A percentile compares a stretch with the other conserved stretches of the same genome.
Evolutionary conservation across 108 stramenopile genomes (phyloP).

Genomic region (Cyclotella sp.): DNA sequence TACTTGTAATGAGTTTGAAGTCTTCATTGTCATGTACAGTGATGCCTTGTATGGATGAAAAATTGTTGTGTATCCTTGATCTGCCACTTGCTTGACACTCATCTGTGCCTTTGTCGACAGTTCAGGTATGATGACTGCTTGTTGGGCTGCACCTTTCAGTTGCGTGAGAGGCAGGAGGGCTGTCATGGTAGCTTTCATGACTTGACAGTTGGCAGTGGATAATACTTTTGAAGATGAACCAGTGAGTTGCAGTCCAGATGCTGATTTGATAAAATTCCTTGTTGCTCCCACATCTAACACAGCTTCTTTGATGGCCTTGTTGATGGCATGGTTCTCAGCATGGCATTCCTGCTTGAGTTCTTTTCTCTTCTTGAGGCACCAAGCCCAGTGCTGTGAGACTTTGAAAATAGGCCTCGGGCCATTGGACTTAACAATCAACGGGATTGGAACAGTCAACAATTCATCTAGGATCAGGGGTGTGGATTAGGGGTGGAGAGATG

Average conservation of each 20-base stretch:
- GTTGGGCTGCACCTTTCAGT: not conserved
- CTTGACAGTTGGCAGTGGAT: not conserved
- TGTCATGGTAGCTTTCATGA: constrained; percentile 7
- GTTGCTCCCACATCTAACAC: constrained; percentile 12
- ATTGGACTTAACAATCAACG: too few species aligned
- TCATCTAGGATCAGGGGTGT: not conserved
- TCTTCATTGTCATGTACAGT: not conserved
- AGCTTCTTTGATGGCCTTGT: not conserved
- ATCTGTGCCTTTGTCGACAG: constrained; percentile 4
- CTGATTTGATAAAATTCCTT: not conserved
- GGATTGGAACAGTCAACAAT: not conserved
- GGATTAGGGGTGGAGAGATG: not conserved
- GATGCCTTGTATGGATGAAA: constrained; percentile 18
- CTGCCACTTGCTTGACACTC: constrained; percentile 14
- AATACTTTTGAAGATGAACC: not conserved
- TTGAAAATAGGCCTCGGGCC: not conserved
- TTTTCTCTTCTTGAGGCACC: not conserved
- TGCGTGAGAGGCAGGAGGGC: not conserved
- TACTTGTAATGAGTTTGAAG: not conserved
- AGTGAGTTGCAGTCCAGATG: not conserved
- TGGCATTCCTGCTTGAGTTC: not conserved
- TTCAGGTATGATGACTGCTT: constrained; percentile 10
- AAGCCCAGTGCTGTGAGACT: not conserved
- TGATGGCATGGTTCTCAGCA: not conserved
- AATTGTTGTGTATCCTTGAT: constrained; percentile 21